phyloP scores from a whole-genome alignment of 805 yeast genomes.

The Zygoascus tannicola region DNA sequence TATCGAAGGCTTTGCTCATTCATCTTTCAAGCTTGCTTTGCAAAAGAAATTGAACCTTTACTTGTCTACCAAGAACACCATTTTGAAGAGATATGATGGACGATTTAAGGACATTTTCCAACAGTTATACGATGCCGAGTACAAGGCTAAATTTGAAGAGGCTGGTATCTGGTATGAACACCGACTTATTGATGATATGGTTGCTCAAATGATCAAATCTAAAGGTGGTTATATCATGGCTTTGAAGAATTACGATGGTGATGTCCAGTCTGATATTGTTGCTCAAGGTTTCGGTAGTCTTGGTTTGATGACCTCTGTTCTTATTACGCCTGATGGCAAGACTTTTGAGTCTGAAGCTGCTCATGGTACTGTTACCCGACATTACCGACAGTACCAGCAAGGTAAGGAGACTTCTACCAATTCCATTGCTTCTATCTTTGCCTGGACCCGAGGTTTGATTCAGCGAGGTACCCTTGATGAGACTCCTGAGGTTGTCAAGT shows the following conservation, averaged over 20 bases:
- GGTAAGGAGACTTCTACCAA: slow-evolving; percentile 97
- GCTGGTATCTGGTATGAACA: slow-evolving; percentile 94
- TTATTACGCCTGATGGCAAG: slow-evolving; percentile 93
- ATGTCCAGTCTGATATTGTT: slow-evolving; percentile 91
- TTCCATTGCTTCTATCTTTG: slow-evolving; percentile 94
- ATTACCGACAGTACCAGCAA: slow-evolving; percentile 89
- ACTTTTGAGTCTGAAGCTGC: slow-evolving; percentile 96
- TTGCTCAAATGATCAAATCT: slow-evolving; percentile 95
- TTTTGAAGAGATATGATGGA: slow-evolving; percentile 89
- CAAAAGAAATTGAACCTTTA: slow-evolving; percentile 69
- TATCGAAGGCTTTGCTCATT: slow-evolving; percentile 81
- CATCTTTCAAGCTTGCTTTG: slow-evolving; percentile 83
- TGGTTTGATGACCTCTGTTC: slow-evolving; percentile 95
- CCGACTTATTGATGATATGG: slow-evolving; percentile 96
- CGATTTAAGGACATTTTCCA: slow-evolving; percentile 91
- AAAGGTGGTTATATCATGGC: slow-evolving; percentile 93
- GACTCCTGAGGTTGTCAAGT: slow-evolving; percentile 75
- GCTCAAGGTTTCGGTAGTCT: slow-evolving; percentile 97
- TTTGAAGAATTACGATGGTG: slow-evolving; percentile 96
- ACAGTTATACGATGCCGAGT: slow-evolving; percentile 59
- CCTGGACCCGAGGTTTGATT: slow-evolving; percentile 90
- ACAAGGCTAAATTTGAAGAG: slow-evolving; percentile 62
- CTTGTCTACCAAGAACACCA: slow-evolving; percentile 90
- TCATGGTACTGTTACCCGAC: slow-evolving; percentile 98
- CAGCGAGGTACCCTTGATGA: slow-evolving; percentile 87